These are phyloP conservation scores for Trichosanthes cucumerina DNA, from an alignment of 306 rosid species.

Conservation along the genomic window DNA sequence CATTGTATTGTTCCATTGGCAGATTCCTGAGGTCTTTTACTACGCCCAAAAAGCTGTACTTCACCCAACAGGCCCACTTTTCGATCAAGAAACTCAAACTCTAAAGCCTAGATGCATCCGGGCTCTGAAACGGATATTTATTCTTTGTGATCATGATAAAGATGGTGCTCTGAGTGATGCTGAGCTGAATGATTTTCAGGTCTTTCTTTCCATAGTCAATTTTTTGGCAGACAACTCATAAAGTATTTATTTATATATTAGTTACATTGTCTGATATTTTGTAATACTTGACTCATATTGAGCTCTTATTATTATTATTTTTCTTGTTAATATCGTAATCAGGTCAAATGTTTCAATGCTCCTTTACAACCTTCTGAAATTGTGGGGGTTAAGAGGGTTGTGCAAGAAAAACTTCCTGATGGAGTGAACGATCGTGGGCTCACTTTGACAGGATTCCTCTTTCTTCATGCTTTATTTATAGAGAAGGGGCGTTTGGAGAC, in stretches of 20 bases:
- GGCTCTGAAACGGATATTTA: conserved; percentile 90
- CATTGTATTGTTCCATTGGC: conserved; percentile 14
- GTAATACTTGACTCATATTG: neutral
- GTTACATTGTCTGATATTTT: neutral
- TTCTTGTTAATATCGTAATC: conserved; percentile 14
- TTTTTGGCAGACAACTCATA: neutral
- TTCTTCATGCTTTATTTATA: conserved; percentile 93
- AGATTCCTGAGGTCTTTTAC: conserved; percentile 97
- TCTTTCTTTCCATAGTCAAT: neutral
- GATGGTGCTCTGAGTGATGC: conserved; percentile 76
- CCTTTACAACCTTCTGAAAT: conserved; percentile 95
- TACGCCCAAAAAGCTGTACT: conserved; percentile 98
- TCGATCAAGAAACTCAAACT: conserved; percentile 93
- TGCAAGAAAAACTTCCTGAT: conserved; percentile 81
- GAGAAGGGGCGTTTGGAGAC: conserved; percentile 97
- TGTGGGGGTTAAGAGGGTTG: conserved; percentile 82
- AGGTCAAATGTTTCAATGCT: conserved; percentile 98
- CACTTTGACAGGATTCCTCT: conserved; percentile 91
- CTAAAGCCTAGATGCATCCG: conserved; percentile 90
- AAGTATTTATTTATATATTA: neutral
- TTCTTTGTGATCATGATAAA: conserved; percentile 84
- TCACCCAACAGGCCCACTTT: conserved; percentile 93
- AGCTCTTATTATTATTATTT: neutral
- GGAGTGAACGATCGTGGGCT: conserved; percentile 97
- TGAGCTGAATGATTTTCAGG: conserved; percentile 58